phyloP scores from a whole-genome alignment of 2,329 filamentous ascomycete genomes.

The Paecilomyces formosus region DNA sequence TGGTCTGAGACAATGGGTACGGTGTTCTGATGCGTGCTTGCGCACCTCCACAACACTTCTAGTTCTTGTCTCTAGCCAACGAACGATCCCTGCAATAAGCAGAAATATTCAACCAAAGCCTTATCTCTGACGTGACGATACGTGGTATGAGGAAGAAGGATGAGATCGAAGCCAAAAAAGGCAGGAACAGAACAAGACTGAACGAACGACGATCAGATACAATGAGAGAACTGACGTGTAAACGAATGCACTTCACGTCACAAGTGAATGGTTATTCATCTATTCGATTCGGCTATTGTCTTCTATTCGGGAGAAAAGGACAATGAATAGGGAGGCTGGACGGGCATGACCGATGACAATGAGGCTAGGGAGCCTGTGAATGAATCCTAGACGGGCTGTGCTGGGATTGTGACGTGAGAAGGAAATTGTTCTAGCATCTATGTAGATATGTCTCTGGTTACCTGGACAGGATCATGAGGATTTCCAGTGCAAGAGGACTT shows the following conservation, averaged over 20 bases:
- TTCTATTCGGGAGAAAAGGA: neutral
- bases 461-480: too few species aligned
- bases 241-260: neutral
- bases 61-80: too few species aligned
- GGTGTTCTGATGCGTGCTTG: neutral
- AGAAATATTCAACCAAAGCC: neutral
- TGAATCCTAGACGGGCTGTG: neutral
- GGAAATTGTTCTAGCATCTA: neutral
- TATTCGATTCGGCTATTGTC: neutral
- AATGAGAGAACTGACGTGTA: neutral
- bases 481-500: too few species aligned
- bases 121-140: neutral
- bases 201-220: neutral
- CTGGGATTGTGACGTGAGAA: neutral
- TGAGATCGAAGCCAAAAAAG: neutral
- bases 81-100: neutral
- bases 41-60: neutral
- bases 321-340: neutral
- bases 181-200: neutral
- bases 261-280: neutral
- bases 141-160: neutral
- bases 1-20: neutral
- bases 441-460: neutral
- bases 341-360: neutral
- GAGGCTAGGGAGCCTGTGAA: neutral